Base-by-base conservation (phyloP, 306 rosid species). In the Sindora glabra region DNA sequence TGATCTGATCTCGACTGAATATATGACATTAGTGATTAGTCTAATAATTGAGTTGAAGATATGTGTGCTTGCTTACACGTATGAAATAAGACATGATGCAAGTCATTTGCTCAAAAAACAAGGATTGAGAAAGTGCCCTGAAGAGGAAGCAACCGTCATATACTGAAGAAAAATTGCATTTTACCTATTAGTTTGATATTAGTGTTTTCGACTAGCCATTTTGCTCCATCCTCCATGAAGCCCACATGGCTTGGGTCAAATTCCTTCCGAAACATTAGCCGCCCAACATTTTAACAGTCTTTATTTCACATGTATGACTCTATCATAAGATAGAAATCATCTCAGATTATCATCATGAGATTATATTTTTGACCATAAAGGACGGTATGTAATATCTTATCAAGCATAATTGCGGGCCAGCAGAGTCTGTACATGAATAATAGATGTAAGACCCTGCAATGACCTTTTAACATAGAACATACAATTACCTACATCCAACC, bases 181-280 rank as follows among this genome's bases (percentile, higher is more conserved):
- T 67, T 67, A 81, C 83, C 81, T 46, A 72, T 57, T 48, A 90
- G 95, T 78, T 90, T 86, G 68, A 90, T 79, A 52, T 84, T 94
- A 16, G 95, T 86, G 82, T 90, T 90, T 40, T 90, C 90, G 70
- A 77, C 95, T 58, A 90, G 83, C 97, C 97, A 90, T 36, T 77
- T 75, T 29, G 97, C 95, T 48, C 97, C 97, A 62, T 90, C 97
- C 70, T 12, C 79, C 33, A 78, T 72, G 72, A 90, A 90, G 62
- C 86, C 97, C 46, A 79, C 83, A 52, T 86, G 86, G 74, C 89
- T 86, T 56, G 77, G 0, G 66, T 84, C 95, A 7, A 63, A 80
- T 54, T 80, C 86, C 79, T 84, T 86, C 64, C 72, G 64, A 66
- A 76, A 90, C 97, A 90, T 90, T 5, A 90, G 94, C 69, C 71